Conservation (phyloP, 768 basidiomycete genomes). For the Calocybe cyanea region DNA sequence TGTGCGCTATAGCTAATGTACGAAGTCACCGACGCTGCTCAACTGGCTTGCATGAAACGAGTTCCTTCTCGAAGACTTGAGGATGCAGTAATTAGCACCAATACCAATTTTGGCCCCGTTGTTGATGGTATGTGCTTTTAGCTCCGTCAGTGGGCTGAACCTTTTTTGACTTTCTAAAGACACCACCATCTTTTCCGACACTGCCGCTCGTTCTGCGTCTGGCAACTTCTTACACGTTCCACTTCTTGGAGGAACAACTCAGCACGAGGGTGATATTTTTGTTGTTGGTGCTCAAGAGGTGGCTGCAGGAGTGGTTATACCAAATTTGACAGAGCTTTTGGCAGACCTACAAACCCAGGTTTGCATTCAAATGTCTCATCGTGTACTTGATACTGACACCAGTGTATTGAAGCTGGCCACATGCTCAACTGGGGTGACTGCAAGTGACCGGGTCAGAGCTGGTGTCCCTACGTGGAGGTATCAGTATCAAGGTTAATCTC, state of each 20-base stretch:
- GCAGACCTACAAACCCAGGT: constrained; percentile 30
- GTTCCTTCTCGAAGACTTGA: constrained; percentile 27
- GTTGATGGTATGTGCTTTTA: constrained; percentile 24
- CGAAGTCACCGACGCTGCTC: constrained; percentile 22
- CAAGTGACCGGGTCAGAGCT: constrained; percentile 24
- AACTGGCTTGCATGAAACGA: constrained; percentile 33
- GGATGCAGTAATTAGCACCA: constrained; percentile 27
- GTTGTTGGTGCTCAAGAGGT: constrained; percentile 24
- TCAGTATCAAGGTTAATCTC: constrained; percentile 20
- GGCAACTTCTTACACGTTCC: constrained; percentile 20
- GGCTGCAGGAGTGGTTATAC: constrained; percentile 22
- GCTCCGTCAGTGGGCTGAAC: neutral
- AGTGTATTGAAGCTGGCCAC: constrained; percentile 21
- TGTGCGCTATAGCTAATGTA: constrained; percentile 5
- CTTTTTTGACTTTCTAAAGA: constrained; percentile 14
- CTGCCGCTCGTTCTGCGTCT: constrained; percentile 11
- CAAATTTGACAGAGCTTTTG: constrained; percentile 25
- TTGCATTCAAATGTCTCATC: neutral
- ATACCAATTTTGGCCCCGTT: constrained; percentile 24
- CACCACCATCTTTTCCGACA: constrained; percentile 32
- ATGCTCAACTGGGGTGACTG: constrained; percentile 26
- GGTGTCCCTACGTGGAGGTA: constrained; percentile 19
- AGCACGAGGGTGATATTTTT: constrained; percentile 34
- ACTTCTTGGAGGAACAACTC: constrained; percentile 23
- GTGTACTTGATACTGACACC: neutral